phyloP scores from a whole-genome alignment of 192 early-diverging fungal species.

The Diversispora epigaea region DNA sequence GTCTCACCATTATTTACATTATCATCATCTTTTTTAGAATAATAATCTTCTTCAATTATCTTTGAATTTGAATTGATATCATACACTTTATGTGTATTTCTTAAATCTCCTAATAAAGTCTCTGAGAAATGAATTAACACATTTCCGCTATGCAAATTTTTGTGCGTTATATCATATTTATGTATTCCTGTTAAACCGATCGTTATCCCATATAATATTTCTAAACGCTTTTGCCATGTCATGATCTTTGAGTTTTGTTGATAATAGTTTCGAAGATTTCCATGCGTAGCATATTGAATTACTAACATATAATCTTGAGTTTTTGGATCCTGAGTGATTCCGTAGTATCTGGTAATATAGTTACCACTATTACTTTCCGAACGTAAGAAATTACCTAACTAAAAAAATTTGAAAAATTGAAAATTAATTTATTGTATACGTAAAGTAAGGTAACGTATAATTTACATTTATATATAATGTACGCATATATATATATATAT shows the following conservation, averaged over 20 bases:
- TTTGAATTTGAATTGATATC: no score
- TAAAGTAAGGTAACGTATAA: background rate
- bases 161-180: conserved; percentile 39
- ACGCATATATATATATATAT: no score
- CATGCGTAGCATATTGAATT: conserved; percentile 37
- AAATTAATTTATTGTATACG: background rate
- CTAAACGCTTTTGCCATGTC: conserved; percentile 36
- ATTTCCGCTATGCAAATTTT: conserved; percentile 36
- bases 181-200: conserved; percentile 45
- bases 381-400: background rate
- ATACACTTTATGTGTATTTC: no score
- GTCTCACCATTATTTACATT: background rate
- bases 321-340: conserved; percentile 20
- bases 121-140: background rate
- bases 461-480: background rate
- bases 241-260: conserved; percentile 34
- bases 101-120: conserved; percentile 35
- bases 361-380: background rate
- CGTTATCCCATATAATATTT: conserved; percentile 36
- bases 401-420: background rate
- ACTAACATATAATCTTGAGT: conserved; percentile 43
- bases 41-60: no score
- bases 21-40: conserved; percentile 35
- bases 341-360: conserved; percentile 20
- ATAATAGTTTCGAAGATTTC: conserved; percentile 41